Percentiles rank a stretch among this genome's conserved stretches.
Evolutionary conservation across 352 stramenopile genomes (phyloP).

Genomic region (Pythium aristosporum): DNA sequence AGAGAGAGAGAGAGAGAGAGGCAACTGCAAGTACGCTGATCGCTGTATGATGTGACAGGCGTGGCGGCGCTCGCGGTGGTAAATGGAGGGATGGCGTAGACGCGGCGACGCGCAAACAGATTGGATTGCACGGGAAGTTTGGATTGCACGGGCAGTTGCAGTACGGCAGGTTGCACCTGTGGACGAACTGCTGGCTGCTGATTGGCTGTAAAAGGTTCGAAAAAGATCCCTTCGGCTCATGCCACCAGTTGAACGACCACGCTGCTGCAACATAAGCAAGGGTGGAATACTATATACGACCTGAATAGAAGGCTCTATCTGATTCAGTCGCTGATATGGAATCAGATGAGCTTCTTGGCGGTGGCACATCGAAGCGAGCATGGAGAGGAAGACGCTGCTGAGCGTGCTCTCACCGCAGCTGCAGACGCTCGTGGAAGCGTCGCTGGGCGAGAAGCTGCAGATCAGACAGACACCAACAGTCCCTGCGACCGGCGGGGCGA

Average conservation of each 20-base stretch:
- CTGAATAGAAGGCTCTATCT: slow-evolving; percentile 8
- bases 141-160: slow-evolving; percentile 5
- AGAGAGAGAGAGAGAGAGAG: not conserved
- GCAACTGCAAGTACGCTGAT: not conserved
- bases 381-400: slow-evolving; percentile 39
- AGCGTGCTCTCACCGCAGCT: slow-evolving; percentile 62
- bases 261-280: slow-evolving; percentile 22
- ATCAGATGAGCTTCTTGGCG: no score
- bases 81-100: slow-evolving; percentile 1
- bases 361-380: slow-evolving; percentile 1
- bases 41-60: not conserved
- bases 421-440: slow-evolving; percentile 60
- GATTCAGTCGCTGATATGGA: slow-evolving; percentile 5
- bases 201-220: slow-evolving; percentile 21
- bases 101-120: slow-evolving; percentile 6
- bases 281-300: not conserved
- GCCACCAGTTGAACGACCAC: slow-evolving; percentile 24
- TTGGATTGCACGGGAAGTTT: not conserved
- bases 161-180: slow-evolving; percentile 1
- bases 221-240: slow-evolving; percentile 25
- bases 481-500: not conserved
- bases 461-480: slow-evolving; percentile 15
- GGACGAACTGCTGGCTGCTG: slow-evolving; percentile 7
- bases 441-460: slow-evolving; percentile 42
- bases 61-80: not conserved